Evolutionary conservation across 441 rosid species (phyloP), one percentile per base, ranked within the genome.

Genomic region (Populus hybrid): DNA sequence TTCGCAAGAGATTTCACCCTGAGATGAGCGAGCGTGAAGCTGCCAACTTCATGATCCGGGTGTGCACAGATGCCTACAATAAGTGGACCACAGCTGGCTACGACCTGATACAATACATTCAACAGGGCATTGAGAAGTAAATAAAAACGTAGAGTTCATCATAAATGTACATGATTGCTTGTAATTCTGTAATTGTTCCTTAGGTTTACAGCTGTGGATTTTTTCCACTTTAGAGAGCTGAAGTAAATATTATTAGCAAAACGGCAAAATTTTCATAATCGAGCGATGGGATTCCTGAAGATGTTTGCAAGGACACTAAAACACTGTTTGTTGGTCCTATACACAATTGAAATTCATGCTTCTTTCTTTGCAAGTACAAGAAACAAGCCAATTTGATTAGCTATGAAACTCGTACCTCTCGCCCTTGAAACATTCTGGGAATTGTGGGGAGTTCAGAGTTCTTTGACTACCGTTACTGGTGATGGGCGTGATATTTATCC

Each of bases 1-100:
- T 80, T 20, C 79, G 82, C 64, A 80, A 72, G 85, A 92, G 99
- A 84, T 94, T 97, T 79, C 94, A 87, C 79, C 99, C 99, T 0
- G 99, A 97, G 85, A 92, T 93, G 99, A 93, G 88, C 4, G 99
- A 97, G 76, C 94, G 98, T 1, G 99, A 97, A 88, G 99, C 99
- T 0, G 99, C 99, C 63, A 90, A 86, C 75, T 94, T 91, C 84
- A 97, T 97, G 99, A 93, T 85, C 69, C 88, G 84, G 20, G 94
- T 90, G 7, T 97, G 98, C 86, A 89, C 89, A 1, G 99, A 97
- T 9, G 99, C 99, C 12, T 94, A 97, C 86, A 94, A 94, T 90
- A 92, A 94, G 79, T 94, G 98, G 98, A 93, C 95, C 3, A 93
- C 99, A 14, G 95, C 98, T 10, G 99, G 99, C 24, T 94, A 97